Conservation (phyloP, 345 rosid species). For the Hirschfeldia incana region DNA sequence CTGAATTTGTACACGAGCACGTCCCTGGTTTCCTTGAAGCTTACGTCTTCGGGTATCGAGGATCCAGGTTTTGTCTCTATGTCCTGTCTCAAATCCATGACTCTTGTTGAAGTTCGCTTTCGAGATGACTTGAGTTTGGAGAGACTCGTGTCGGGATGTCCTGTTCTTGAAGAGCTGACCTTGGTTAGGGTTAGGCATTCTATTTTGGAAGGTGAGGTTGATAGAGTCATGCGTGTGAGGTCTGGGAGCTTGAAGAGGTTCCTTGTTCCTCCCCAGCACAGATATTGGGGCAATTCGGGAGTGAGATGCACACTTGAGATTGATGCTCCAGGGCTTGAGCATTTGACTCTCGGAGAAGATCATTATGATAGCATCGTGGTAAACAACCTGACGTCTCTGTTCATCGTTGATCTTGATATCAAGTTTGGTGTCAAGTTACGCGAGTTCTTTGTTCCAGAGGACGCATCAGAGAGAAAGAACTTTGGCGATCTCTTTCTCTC, state of each 20-base stretch:
- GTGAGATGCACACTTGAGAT: conserved; percentile 6
- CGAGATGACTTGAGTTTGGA: not conserved
- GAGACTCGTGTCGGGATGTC: not conserved
- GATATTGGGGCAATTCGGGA: not conserved
- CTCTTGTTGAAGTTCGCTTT: not conserved
- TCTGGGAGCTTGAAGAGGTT: conserved; percentile 22
- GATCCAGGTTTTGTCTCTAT: not conserved
- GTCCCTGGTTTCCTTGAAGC: conserved; percentile 10
- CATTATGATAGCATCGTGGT: not conserved
- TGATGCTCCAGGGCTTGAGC: conserved; percentile 22
- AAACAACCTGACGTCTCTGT: conserved; percentile 12
- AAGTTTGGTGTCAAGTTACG: not conserved
- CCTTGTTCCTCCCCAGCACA: not conserved
- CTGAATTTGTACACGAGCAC: not conserved
- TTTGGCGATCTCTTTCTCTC: not conserved
- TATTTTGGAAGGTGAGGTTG: not conserved
- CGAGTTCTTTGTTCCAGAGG: not conserved
- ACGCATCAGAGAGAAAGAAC: not conserved
- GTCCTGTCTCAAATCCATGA: conserved; percentile 13
- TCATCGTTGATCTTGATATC: not conserved
- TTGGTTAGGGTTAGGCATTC: not conserved
- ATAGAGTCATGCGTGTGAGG: not conserved
- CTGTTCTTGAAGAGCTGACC: not conserved
- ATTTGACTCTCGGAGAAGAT: conserved; percentile 12
- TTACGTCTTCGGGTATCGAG: not conserved